Base-by-base conservation (phyloP, 1,139 yeast genomes). In the Barnettozyma hawaiiensis region DNA sequence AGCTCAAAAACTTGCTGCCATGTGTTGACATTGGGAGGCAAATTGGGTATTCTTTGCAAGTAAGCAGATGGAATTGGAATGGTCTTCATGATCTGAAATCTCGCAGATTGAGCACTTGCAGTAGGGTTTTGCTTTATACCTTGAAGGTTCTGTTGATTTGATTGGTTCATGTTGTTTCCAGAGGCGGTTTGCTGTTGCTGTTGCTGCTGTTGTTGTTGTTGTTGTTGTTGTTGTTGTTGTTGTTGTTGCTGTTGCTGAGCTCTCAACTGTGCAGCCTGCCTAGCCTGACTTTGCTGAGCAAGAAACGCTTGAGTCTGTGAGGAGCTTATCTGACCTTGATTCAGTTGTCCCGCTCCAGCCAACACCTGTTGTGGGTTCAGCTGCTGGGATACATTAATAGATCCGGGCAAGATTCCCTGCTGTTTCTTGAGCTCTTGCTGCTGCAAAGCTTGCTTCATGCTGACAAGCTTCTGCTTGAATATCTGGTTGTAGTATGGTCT, bases 1-100 rank as follows among this genome's bases (percentile, higher is more conserved):
- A 84, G 73, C 42, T 83, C 86, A 59, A 84, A 80, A 22, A 89
- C 78, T 59, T 83, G 90, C 34, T 78, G 75, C 96, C 96, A 87
- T 5, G 95, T 85, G 50, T 76, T 81, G 31, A 81, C 81, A 42
- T 81, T 84, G n/a, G 83, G 80, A 0, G 96, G 96, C 28, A 89
- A 67, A 37, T 78, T 81, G 11, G 96, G 96, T 41, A 89, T 77
- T 55, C 77, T 77, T 40, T 75, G 71, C 37, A 89, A 65, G 34
- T 89, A 62, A 7, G 80, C 78, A n/a, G 76, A 78, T 2, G 97
- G 97, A 41, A 89, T 85, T 4, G 85, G 85, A 4, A 76, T 66
- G 38, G 76, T 76, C 49, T 73, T 75, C 57, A 76, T 63, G 44
- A 72, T 72, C 9, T 60, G 50, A 22, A 44, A 46, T 35, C 46